Evolutionary conservation across 2,329 filamentous ascomycete species (phyloP), one percentile per base, ranked within the genome.

Genomic region (Alternaria burnsii): DNA sequence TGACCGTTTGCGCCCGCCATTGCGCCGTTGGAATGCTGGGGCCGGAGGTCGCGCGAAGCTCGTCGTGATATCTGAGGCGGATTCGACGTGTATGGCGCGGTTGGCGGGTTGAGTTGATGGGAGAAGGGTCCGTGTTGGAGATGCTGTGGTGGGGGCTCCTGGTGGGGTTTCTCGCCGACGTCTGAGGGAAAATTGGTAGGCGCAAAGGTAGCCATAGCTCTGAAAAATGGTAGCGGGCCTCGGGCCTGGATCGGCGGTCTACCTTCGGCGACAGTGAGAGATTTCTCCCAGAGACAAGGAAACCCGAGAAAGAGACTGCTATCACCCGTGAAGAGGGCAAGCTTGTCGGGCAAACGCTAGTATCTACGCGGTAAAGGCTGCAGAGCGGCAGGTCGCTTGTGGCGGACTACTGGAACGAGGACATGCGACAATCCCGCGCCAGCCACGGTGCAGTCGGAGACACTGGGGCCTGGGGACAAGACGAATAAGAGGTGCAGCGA

Each of bases 1-100:
- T 75, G 73, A 53, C 73, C 72, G 67, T 77, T 76, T 28, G 73
- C 68, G 68, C 68, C 74, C 18, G 75, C 63, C 74, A 77, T 78
- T 65, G 51, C 69, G 70, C 70, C 71, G 71, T 71, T 69, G 34
- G 71, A 65, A 16, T 65, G 57, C 20, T 65, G 63, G 41, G 70
- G 69, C 55, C 75, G 69, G 63, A 76, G 72, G 57, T 78, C 72
- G 66, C 65, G 62, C 42, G 74, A 76, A 46, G 71, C 59, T 34
- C 72, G 69, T 55, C 72, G 74, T 43, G 67, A 51, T 51, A 71
- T 62, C 30, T 69, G 68, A 32, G 71, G 71, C 38, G 67, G 61
- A 50, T 63, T 69, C 20, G 70, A 57, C 22, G 67, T 59, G 56
- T 63, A 54, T n/a, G 65, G 44, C 44, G 66, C 42, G 32, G 57